Evolutionary conservation across 306 rosid genomes (phyloP), one percentile per base, ranked within the genome.

Genomic region (Canavalia ensiformis): DNA sequence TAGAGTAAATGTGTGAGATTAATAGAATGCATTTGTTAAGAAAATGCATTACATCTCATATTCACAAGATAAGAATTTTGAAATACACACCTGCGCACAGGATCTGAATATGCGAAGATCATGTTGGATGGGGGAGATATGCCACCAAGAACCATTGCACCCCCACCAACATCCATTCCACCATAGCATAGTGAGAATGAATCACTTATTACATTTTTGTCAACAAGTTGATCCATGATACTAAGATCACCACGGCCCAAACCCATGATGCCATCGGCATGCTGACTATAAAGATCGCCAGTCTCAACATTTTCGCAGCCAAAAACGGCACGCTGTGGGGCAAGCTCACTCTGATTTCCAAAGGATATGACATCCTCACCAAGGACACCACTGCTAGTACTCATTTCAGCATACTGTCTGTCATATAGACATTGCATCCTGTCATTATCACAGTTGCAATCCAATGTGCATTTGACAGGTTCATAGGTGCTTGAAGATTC

Each of bases 231-330:
- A 83, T 96, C 98, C 74, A 96, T 90, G 69, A 96, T 87, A 81
- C 99, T 96, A 4, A 90, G 90, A 84, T 92, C 94, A 13, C 99
- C 99, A 1, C 90, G 84, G 74, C 99, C 99, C 86, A 96, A 85
- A 44, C 98, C 99, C 92, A 96, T 96, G 73, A 96, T 96, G 80
- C 98, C 99, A 88, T 96, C 99, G 13, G 99, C 99, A 79, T 77
- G 94, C 87, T 96, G 98, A 81, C 94, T 92, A 75, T 82, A 93
- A 83, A 96, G 91, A 80, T 93, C 98, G 1, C 99, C 99, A 29
- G 98, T 92, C 84, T 96, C 99, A 78, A 62, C 35, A 81, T 88
- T 93, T 86, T 93, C 98, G 52, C 99, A 93, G 34, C 99, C 99
- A 57, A 96, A 93, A 85, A 93, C 90, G 45, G 97, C 97, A 69